These are phyloP conservation scores for Pseudogymnoascus sp. DNA, from an alignment of 2,329 filamentous ascomycete species.

Conservation along the genomic window DNA sequence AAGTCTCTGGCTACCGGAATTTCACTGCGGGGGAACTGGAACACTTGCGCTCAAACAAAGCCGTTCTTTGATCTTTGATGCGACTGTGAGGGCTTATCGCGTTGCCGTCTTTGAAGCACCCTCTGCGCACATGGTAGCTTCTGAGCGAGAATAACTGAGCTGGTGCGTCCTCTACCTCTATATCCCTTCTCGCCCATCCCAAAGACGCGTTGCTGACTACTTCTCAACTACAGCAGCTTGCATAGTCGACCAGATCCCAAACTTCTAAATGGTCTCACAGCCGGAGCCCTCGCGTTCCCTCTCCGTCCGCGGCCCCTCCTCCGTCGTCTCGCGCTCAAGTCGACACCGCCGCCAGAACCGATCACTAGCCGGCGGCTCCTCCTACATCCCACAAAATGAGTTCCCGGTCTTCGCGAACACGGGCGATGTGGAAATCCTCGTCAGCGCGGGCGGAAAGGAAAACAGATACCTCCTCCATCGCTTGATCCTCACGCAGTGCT, in stretches of 20 bases:
- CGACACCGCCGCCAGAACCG: constrained; percentile 70
- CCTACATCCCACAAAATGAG: constrained; percentile 73
- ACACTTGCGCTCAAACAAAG: constrained; percentile 9
- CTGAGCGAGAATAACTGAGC: constrained; percentile 9
- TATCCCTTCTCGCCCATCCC: not conserved
- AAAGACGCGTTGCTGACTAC: constrained; percentile 13
- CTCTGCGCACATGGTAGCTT: constrained; percentile 13
- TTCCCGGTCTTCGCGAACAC: constrained; percentile 87
- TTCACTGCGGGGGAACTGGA: constrained; percentile 4
- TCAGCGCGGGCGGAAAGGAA: constrained; percentile 63
- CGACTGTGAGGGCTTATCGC: constrained; percentile 4
- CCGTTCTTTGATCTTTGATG: constrained; percentile 1
- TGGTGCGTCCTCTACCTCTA: not conserved
- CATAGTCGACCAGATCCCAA: constrained; percentile 20
- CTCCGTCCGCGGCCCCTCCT: constrained; percentile 52
- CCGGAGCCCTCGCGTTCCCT: constrained; percentile 48
- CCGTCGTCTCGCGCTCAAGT: constrained; percentile 55
- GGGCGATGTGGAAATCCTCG: constrained; percentile 85
- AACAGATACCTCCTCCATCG: constrained; percentile 82
- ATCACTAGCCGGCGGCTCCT: constrained; percentile 68
- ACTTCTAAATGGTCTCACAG: constrained; percentile 54
- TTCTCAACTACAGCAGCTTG: constrained; percentile 22
- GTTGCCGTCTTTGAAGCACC: not conserved
- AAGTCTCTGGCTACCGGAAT: constrained; percentile 1
- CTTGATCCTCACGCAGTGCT: constrained; percentile 82